Percentiles rank a stretch among this genome's conserved stretches.
phyloP scores from a whole-genome alignment of 345 rosid species.

The Syzygium grande region DNA sequence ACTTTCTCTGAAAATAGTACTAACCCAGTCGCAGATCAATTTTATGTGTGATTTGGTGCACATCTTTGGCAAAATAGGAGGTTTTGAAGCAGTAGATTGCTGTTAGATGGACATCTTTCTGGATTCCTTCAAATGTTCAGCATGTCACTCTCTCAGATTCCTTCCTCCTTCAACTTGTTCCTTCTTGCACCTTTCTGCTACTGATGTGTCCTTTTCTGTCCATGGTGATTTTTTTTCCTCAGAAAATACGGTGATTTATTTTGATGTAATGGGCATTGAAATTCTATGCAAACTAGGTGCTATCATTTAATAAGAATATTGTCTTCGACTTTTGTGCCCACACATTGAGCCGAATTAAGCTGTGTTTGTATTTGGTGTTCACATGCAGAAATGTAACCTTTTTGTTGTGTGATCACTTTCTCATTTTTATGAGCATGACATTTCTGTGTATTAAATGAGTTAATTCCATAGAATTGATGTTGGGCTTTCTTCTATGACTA shows the following conservation, averaged over 20 bases:
- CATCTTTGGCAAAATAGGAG: background rate
- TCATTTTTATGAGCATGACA: background rate
- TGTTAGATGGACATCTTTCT: background rate
- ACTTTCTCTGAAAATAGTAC: background rate
- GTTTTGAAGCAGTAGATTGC: background rate
- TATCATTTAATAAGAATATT: background rate
- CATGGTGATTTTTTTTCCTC: background rate
- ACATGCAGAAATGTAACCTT: background rate
- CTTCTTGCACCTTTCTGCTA: background rate
- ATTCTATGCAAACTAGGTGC: background rate
- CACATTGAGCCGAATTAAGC: background rate
- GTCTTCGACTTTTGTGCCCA: background rate
- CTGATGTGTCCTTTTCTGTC: background rate
- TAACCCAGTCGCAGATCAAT: background rate
- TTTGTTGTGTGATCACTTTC: background rate
- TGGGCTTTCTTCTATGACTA: background rate
- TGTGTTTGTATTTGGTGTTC: background rate
- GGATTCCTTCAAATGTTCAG: background rate
- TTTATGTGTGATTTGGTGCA: background rate
- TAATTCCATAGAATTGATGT: background rate
- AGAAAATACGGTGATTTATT: background rate
- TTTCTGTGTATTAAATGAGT: background rate
- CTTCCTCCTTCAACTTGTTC: background rate
- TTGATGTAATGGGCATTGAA: background rate
- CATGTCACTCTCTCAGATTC: background rate